Percentiles rank a stretch among this genome's conserved stretches.
phyloP scores from a whole-genome alignment of 495 filamentous ascomycete genomes.

The Amphirosellinia nigrospora region DNA sequence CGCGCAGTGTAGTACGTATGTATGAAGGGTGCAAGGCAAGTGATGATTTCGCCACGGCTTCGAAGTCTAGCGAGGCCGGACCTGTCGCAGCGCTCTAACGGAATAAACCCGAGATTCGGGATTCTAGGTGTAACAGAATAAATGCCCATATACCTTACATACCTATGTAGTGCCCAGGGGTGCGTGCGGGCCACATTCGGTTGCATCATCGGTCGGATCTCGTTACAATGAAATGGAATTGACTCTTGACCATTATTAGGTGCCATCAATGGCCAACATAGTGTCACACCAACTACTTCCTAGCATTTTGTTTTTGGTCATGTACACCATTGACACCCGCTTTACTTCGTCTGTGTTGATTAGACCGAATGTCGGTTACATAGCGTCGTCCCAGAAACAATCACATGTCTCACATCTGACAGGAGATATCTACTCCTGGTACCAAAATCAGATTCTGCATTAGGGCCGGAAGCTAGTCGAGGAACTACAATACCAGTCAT shows the following conservation, averaged over 20 bases:
- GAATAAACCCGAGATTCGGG: constrained; percentile 16
- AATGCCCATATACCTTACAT: neutral
- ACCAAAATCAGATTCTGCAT: constrained; percentile 11
- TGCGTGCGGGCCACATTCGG: neutral
- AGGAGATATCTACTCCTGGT: neutral
- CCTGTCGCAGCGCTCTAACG: no score
- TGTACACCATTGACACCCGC: neutral
- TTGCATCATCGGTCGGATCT: constrained; percentile 7
- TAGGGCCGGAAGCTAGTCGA: neutral
- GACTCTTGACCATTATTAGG: constrained; percentile 5
- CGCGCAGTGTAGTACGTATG: constrained; percentile 3
- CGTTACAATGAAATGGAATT: neutral
- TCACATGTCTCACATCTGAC: constrained; percentile 6
- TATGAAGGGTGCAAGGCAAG: neutral
- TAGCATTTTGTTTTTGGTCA: neutral
- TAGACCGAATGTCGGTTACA: constrained; percentile 1
- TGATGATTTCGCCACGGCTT: neutral
- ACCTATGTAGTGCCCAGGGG: neutral
- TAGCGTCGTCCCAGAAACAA: neutral
- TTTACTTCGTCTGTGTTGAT: neutral
- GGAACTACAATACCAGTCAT: neutral
- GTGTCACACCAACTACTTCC: neutral
- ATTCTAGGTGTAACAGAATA: neutral
- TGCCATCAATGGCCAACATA: constrained; percentile 10
- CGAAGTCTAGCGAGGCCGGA: no score